Evolutionary conservation across 192 early-diverging fungal species (phyloP), one percentile per base, ranked within the genome.

Genomic region (Pilaira anomala): DNA sequence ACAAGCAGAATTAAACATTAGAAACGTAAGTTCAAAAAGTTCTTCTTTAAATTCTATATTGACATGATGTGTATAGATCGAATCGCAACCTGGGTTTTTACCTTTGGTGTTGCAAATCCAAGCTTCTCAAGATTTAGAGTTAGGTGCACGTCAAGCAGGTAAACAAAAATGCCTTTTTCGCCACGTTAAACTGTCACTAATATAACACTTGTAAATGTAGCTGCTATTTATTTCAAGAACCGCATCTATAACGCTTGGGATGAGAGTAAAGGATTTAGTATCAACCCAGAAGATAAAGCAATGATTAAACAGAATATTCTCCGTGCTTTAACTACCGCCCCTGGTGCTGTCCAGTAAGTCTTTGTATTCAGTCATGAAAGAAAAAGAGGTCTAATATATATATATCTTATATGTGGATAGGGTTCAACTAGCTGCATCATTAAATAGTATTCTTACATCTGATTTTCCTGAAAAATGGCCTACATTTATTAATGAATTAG

Each of bases 191-290:
- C 45, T 18, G 25, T 1, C 33, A 50, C 11, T 22, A 57, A 24
- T 18, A 22, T 41, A 36, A 52, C 2, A 3, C 5, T 24, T 41
- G 14, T 61, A 29, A 44, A 14, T 59, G 24, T 42, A 82, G 81
- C 76, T 59, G 80, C 91, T 16, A 90, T 96, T 68, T 94, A 91
- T 81, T 93, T 96, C 74, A 96, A 96, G 66, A 96, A 96, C 75
- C 78, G 87, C 9, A 75, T 94, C 28, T 72, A 76, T 24, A 78
- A 77, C 60, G 82, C 82, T 14, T 96, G 92, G 91, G 71, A 81
- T 26, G 52, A 71, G 45, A 21, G 63, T 51, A 63, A 71, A 36
- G 18, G 40, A n/a, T 21, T 74, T 45, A 24, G 63, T 48, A 86
- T 90, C 59, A 76, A 66, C 26, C 88, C 88, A 24, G 79, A 64